Percentiles rank a stretch among this genome's conserved stretches.
phyloP scores from a whole-genome alignment of 306 rosid genomes.

The Ochetophila trinervis region DNA sequence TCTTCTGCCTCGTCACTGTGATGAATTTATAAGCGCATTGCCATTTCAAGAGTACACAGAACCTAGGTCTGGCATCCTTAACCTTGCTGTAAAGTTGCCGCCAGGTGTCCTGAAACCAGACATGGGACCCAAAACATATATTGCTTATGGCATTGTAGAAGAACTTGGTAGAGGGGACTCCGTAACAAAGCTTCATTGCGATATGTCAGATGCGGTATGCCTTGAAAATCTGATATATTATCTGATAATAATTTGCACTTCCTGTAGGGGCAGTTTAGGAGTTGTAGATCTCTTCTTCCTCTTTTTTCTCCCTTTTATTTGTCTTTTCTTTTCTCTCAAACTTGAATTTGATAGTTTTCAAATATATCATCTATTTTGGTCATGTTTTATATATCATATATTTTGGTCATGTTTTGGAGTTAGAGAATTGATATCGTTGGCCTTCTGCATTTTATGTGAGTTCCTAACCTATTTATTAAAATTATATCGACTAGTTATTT shows the following conservation, averaged over 20 bases:
- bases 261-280: too few relatives aligned
- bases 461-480: too few relatives aligned
- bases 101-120: constrained; percentile 69
- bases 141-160: constrained; percentile 69
- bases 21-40: constrained; percentile 67
- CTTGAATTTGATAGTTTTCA: neutral
- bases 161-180: constrained; percentile 96
- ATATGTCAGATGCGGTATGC: constrained; percentile 90
- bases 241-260: neutral
- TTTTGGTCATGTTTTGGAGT: neutral
- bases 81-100: constrained; percentile 87
- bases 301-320: neutral
- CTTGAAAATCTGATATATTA: constrained; percentile 4
- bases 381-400: too few relatives aligned
- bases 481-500: too few relatives aligned
- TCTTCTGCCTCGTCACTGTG: constrained; percentile 88
- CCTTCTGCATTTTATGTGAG: too few relatives aligned
- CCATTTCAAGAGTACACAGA: constrained; percentile 84
- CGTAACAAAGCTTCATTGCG: constrained; percentile 88
- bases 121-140: constrained; percentile 90
- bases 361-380: neutral
- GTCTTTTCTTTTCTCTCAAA: too few relatives aligned
- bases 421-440: neutral
- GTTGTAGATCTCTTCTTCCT: neutral
- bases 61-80: constrained; percentile 70